These are phyloP conservation scores for Zygoascus meyerae DNA, from an alignment of 1,139 yeast genomes.

Conservation along the genomic window DNA sequence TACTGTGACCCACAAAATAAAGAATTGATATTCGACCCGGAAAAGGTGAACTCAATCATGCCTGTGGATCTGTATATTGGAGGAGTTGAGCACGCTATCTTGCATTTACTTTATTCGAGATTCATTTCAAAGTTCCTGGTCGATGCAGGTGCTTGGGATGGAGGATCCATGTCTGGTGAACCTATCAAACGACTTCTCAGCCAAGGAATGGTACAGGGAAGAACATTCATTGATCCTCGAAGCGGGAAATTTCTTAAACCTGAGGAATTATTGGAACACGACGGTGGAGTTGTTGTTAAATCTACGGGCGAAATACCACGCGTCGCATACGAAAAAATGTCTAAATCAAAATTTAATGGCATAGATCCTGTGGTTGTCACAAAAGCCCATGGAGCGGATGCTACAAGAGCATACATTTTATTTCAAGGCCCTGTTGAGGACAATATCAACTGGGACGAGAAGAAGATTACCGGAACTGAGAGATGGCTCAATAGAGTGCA, in stretches of 20 bases:
- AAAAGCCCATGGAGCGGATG: slow-evolving; percentile 81
- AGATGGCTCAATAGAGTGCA: slow-evolving; percentile 74
- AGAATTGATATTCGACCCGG: slow-evolving; percentile 45
- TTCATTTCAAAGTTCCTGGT: slow-evolving; percentile 76
- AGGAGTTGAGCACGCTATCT: slow-evolving; percentile 93
- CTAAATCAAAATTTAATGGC: slow-evolving; percentile 91
- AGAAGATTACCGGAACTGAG: slow-evolving; percentile 77
- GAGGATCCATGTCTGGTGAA: slow-evolving; percentile 53
- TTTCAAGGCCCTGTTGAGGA: slow-evolving; percentile 89
- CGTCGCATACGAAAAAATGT: slow-evolving; percentile 82
- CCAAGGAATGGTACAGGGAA: slow-evolving; percentile 98
- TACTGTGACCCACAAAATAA: slow-evolving; percentile 68
- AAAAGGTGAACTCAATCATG: slow-evolving; percentile 50
- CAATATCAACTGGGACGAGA: slow-evolving; percentile 82
- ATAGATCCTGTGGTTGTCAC: slow-evolving; percentile 84
- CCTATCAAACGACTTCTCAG: slow-evolving; percentile 78
- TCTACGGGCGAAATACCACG: slow-evolving; percentile 48
- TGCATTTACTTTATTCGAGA: slow-evolving; percentile 79
- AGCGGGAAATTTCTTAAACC: slow-evolving; percentile 74
- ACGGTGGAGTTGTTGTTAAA: slow-evolving; percentile 43
- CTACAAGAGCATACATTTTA: slow-evolving; percentile 87
- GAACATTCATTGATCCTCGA: slow-evolving; percentile 66
- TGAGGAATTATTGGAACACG: slow-evolving; percentile 50
- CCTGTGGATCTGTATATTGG: slow-evolving; percentile 92
- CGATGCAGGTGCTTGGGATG: slow-evolving; percentile 51